Evolutionary conservation across 2,329 filamentous ascomycete species (phyloP).

Genomic region (Aschersonia sp.): DNA sequence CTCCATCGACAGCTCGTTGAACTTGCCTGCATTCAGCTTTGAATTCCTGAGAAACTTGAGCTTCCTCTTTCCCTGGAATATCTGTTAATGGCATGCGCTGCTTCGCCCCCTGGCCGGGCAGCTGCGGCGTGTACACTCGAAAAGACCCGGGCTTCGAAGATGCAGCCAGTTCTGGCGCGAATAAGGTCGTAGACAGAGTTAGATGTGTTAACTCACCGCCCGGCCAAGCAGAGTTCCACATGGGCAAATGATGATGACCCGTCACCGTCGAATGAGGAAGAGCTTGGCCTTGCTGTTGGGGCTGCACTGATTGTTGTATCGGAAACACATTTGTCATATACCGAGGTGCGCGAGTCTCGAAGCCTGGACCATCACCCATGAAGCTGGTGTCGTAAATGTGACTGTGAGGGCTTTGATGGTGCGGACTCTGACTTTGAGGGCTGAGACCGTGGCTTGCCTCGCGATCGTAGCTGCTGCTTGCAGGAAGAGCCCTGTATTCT

Average conservation of each 20-base stretch:
- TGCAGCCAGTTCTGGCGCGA: constrained; percentile 43
- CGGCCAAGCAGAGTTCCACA: constrained; percentile 64
- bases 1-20: too few species aligned
- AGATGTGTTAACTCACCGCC: constrained; percentile 71
- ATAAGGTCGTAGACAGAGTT: constrained; percentile 35
- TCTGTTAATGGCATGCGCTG: constrained; percentile 81
- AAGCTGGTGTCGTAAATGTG: constrained; percentile 28
- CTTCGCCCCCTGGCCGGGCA: constrained; percentile 33
- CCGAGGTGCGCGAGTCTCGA: constrained; percentile 37
- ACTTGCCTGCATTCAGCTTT: constrained; percentile 91
- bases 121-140: constrained; percentile 18
- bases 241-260: constrained; percentile 46
- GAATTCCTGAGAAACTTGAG: constrained; percentile 93
- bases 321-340: constrained; percentile 41
- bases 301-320: constrained; percentile 17
- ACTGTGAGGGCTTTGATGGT: too few species aligned
- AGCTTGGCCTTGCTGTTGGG: constrained; percentile 15
- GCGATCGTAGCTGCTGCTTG: constrained; percentile 18
- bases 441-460: constrained; percentile 42
- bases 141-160: constrained; percentile 39
- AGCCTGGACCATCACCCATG: constrained; percentile 52
- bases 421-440: constrained; percentile 50
- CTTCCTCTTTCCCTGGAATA: constrained; percentile 82
- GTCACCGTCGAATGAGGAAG: constrained; percentile 24
- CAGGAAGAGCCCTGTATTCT: constrained; percentile 14